Conservation (phyloP, 495 filamentous ascomycete species). For the Bombardia bombarda region DNA sequence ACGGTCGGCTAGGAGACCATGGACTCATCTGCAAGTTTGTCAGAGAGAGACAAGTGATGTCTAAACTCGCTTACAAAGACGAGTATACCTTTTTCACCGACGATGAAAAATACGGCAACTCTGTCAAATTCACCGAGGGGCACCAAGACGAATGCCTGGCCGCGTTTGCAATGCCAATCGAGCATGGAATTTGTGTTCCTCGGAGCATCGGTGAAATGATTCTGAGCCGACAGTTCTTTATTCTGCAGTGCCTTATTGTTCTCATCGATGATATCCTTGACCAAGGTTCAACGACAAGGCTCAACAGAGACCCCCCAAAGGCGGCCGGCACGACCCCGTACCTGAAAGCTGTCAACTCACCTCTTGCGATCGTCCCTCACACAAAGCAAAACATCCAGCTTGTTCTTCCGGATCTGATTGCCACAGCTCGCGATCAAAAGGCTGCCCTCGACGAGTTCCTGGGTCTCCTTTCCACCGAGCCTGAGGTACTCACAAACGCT, state of each 20-base stretch:
- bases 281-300: conserved; percentile 11
- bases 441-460: conserved; percentile 15
- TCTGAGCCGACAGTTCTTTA: conserved; percentile 18
- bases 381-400: too few species aligned
- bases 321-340: not conserved
- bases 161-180: conserved; percentile 6
- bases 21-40: conserved; percentile 17
- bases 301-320: not conserved
- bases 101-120: conserved; percentile 13
- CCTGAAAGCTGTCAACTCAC: conserved; percentile 5
- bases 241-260: conserved; percentile 17
- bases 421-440: conserved; percentile 14
- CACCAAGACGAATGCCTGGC: conserved; percentile 2
- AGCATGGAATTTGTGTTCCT: too few species aligned
- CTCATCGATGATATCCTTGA: conserved; percentile 30
- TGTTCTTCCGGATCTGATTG: conserved; percentile 11
- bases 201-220: conserved; percentile 22
- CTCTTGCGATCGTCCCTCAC: too few species aligned
- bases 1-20: conserved; percentile 12
- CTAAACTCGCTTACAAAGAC: conserved; percentile 4
- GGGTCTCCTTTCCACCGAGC: conserved; percentile 19
- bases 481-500: conserved; percentile 20
- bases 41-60: conserved; percentile 8
- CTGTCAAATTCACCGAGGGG: not conserved
- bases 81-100: conserved; percentile 18